These are phyloP conservation scores for Apophysomyces trapeziformis DNA, from an alignment of 371 early-diverging fungal genomes.

Conservation along the genomic window DNA sequence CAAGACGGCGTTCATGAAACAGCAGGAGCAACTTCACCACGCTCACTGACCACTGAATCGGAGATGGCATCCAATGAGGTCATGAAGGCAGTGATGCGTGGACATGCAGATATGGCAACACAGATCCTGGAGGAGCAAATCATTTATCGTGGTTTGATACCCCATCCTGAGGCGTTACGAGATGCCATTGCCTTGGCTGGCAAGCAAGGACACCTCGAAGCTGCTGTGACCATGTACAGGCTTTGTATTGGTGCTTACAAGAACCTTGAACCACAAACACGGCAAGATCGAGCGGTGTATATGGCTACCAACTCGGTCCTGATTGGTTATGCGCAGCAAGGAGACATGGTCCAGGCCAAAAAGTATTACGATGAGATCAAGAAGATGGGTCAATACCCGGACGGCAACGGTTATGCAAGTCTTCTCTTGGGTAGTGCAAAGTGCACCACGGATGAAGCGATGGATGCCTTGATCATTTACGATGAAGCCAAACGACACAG, in stretches of 20 bases:
- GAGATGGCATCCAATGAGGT: constrained; percentile 28
- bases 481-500: constrained; percentile 64
- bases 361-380: constrained; percentile 60
- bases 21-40: background rate
- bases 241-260: constrained; percentile 30
- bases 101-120: constrained; percentile 25
- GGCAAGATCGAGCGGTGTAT: constrained; percentile 33
- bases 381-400: constrained; percentile 45
- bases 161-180: constrained; percentile 42
- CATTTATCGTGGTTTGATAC: constrained; percentile 26
- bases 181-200: constrained; percentile 51
- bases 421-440: constrained; percentile 49
- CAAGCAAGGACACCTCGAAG: constrained; percentile 48
- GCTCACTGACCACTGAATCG: background rate
- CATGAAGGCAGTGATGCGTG: constrained; percentile 29
- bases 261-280: constrained; percentile 21
- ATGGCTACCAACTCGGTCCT: constrained; percentile 59
- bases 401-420: constrained; percentile 50
- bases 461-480: constrained; percentile 57
- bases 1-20: background rate
- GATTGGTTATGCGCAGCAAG: constrained; percentile 59
- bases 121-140: constrained; percentile 29
- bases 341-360: constrained; percentile 59
- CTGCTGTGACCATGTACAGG: constrained; percentile 36
- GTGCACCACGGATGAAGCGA: constrained; percentile 52